A percentile compares a stretch with the other conserved stretches of the same genome.
Evolutionary conservation across 495 filamentous ascomycete genomes (phyloP).

Genomic region (Penicillium dipodomyicola): DNA sequence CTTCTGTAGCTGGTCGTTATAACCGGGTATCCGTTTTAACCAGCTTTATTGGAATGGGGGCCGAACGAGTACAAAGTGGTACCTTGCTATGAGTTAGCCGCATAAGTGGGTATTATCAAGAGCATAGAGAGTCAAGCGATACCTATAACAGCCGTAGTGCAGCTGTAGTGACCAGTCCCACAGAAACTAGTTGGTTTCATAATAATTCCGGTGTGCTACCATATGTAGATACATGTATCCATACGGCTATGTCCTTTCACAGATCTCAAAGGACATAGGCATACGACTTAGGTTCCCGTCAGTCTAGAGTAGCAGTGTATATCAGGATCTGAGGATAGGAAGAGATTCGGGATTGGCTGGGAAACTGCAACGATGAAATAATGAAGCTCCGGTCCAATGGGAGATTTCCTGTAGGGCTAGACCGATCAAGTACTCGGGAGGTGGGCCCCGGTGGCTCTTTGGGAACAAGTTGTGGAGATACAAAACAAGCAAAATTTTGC

Average conservation of each 20-base stretch:
- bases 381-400: neutral
- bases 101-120: neutral
- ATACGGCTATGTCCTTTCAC: neutral
- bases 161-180: neutral
- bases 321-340: neutral
- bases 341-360: neutral
- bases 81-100: constrained; percentile 3
- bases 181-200: neutral
- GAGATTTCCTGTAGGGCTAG: neutral
- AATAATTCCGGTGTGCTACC: neutral
- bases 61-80: no score
- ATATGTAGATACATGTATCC: neutral
- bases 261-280: neutral
- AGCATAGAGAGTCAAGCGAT: neutral
- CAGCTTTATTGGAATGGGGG: no score
- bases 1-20: no score
- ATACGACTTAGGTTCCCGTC: no score
- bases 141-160: neutral
- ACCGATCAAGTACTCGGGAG: neutral
- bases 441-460: neutral
- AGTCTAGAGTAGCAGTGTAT: neutral
- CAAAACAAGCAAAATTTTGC: neutral
- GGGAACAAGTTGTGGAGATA: neutral
- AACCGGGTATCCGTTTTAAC: no score
- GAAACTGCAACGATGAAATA: neutral